Conservation (phyloP, 352 stramenopile species). For the Globisporangium paddicum region DNA sequence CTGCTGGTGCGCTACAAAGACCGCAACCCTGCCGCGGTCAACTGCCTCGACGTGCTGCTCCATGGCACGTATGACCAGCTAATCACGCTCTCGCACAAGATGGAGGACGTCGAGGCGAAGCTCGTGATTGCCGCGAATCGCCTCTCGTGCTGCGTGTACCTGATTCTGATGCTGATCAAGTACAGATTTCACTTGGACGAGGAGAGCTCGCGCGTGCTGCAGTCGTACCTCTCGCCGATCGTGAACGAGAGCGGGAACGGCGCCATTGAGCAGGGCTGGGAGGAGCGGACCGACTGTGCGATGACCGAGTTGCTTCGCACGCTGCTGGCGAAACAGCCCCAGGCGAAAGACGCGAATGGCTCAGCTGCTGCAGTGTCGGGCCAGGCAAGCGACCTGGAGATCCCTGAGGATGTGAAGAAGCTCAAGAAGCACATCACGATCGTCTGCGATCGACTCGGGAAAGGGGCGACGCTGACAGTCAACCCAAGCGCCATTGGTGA, state of each 20-base stretch:
- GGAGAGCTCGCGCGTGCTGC: slow-evolving; percentile 53
- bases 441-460: slow-evolving; percentile 83
- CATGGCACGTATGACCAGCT: slow-evolving; percentile 86
- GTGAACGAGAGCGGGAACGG: slow-evolving; percentile 46
- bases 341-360: slow-evolving; percentile 20
- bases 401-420: slow-evolving; percentile 79
- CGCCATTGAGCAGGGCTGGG: slow-evolving; percentile 72
- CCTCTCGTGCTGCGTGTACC: slow-evolving; percentile 64
- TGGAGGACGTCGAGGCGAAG: slow-evolving; percentile 54
- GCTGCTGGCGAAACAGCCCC: slow-evolving; percentile 57
- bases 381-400: slow-evolving; percentile 39
- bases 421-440: slow-evolving; percentile 91
- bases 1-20: slow-evolving; percentile 89
- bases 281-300: slow-evolving; percentile 77
- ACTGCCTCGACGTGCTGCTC: slow-evolving; percentile 81
- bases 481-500: neutral
- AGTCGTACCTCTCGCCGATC: slow-evolving; percentile 61
- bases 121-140: slow-evolving; percentile 54
- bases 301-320: slow-evolving; percentile 87
- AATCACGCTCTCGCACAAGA: slow-evolving; percentile 59
- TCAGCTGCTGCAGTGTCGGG: slow-evolving; percentile 15
- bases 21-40: slow-evolving; percentile 71
- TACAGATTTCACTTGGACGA: slow-evolving; percentile 77
- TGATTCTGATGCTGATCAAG: slow-evolving; percentile 81
- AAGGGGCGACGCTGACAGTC: slow-evolving; percentile 49